phyloP scores from a whole-genome alignment of 139 green algal genomes.

The Marvania coccoides region DNA sequence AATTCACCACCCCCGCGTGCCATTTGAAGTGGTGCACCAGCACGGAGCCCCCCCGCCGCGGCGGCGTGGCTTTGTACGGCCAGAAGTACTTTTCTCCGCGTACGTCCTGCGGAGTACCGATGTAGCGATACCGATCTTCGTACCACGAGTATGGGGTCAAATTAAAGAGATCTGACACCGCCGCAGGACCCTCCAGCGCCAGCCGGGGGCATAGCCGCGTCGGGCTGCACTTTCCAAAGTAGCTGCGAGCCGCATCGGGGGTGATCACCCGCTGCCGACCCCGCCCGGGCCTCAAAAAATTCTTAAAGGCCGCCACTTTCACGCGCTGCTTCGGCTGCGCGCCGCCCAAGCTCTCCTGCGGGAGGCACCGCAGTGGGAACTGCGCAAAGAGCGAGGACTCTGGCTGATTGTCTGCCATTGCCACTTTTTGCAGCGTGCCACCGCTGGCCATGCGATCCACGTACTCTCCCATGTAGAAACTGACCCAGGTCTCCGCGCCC shows the following conservation, averaged over 20 bases:
- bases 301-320: conserved; percentile 29
- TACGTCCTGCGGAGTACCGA: background rate
- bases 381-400: conserved; percentile 11
- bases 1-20: conserved; percentile 18
- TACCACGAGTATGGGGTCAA: conserved; percentile 25
- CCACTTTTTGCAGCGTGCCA: too few relatives aligned
- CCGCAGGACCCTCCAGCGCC: background rate
- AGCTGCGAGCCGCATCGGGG: conserved; percentile 16
- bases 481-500: conserved; percentile 5
- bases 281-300: conserved; percentile 19
- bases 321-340: conserved; percentile 5
- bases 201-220: background rate
- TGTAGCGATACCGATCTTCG: conserved; percentile 14
- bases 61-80: background rate
- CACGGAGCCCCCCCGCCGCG: background rate
- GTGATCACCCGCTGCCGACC: conserved; percentile 22
- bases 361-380: conserved; percentile 32
- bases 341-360: conserved; percentile 9
- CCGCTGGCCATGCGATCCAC: conserved; percentile 23
- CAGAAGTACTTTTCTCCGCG: background rate
- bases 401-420: conserved; percentile 4
- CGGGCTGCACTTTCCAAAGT: conserved; percentile 20
- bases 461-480: conserved; percentile 13
- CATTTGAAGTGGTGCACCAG: conserved; percentile 26
- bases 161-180: conserved; percentile 13